Percentiles rank a stretch among this genome's conserved stretches.
Conservation (phyloP, 192 early-diverging fungal genomes). For the Coemansia sp. region DNA sequence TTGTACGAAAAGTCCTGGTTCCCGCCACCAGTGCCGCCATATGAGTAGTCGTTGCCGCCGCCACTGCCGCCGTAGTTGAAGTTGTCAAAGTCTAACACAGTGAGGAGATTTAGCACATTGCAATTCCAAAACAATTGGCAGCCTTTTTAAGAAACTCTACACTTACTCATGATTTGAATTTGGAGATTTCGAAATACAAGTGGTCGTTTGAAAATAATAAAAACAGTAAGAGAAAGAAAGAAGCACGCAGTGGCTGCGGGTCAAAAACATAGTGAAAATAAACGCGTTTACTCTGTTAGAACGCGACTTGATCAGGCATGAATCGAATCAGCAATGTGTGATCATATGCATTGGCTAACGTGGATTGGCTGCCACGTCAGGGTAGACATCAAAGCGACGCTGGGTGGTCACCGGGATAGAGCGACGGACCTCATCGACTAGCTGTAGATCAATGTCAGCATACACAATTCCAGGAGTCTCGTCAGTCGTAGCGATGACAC, state of each 20-base stretch:
- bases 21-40: constrained; percentile 1
- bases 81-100: constrained; percentile 23
- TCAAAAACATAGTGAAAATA: neutral
- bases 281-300: constrained; percentile 2
- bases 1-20: constrained; percentile 29
- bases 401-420: constrained; percentile 78
- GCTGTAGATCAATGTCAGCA: constrained; percentile 65
- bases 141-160: neutral
- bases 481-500: constrained; percentile 70
- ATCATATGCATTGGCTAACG: no score
- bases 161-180: constrained; percentile 22
- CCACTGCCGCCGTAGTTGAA: constrained; percentile 9
- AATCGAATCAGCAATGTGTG: neutral
- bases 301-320: constrained; percentile 2
- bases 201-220: neutral
- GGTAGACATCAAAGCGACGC: constrained; percentile 88
- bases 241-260: constrained; percentile 1
- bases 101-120: neutral
- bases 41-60: constrained; percentile 3
- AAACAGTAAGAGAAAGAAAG: neutral
- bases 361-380: constrained; percentile 58
- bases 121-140: neutral
- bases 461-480: constrained; percentile 80
- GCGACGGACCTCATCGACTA: constrained; percentile 63
- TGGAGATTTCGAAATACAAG: constrained; percentile 1